Conservation (phyloP, 2,329 filamentous ascomycete species). For the Fusarium solani-melongenae region DNA sequence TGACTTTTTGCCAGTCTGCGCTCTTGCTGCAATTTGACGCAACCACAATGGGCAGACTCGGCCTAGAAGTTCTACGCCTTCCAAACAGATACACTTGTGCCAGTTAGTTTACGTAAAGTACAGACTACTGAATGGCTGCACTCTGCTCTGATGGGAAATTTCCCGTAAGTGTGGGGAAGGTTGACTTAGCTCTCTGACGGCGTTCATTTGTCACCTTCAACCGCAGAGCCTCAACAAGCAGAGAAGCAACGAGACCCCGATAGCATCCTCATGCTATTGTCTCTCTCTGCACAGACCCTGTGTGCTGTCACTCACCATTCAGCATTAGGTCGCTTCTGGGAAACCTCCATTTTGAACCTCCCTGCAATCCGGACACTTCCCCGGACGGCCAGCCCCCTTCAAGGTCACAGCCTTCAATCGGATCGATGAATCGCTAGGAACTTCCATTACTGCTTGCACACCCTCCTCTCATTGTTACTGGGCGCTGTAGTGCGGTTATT, state of each 20-base stretch:
- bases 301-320: background rate
- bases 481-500: no score
- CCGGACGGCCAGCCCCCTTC: background rate
- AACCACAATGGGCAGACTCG: background rate
- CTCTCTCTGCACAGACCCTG: background rate
- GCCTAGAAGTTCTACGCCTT: background rate
- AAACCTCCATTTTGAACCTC: background rate
- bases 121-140: background rate
- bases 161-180: background rate
- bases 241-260: no score
- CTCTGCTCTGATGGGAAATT: background rate
- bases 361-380: background rate
- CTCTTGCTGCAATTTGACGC: background rate
- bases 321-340: background rate
- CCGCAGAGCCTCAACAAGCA: background rate
- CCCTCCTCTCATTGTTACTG: background rate
- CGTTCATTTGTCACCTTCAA: background rate
- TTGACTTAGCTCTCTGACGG: background rate
- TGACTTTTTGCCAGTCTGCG: background rate
- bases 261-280: background rate
- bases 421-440: background rate
- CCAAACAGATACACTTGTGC: background rate
- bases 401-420: background rate
- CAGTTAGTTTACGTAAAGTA: background rate
- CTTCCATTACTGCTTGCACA: background rate